These are phyloP conservation scores for Beauveria bassiana DNA, from an alignment of 2,329 filamentous ascomycete species.

Conservation along the genomic window DNA sequence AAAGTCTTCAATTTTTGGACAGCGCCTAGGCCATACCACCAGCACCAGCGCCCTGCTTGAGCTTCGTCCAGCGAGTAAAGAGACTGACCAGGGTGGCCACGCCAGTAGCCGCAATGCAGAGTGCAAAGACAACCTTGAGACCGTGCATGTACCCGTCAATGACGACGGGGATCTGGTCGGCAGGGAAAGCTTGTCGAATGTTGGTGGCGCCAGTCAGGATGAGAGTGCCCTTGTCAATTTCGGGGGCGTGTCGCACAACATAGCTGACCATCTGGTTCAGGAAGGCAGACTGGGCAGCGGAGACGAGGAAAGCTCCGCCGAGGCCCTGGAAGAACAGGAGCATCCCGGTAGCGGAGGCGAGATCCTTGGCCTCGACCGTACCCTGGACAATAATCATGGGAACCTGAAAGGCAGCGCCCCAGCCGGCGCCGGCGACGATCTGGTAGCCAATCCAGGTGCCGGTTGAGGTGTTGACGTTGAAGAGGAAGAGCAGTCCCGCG, in stretches of 20 bases:
- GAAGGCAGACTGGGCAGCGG: conserved; percentile 39
- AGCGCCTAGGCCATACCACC: conserved; percentile 23
- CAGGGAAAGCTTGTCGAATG: conserved; percentile 43
- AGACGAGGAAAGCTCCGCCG: conserved; percentile 42
- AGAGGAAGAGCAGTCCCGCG: conserved; percentile 34
- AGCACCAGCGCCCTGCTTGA: conserved; percentile 22
- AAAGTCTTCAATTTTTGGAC: no score
- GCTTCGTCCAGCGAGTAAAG: conserved; percentile 31
- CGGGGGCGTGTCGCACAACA: conserved; percentile 27
- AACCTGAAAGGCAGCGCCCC: conserved; percentile 38
- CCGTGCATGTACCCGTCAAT: conserved; percentile 55
- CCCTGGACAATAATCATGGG: conserved; percentile 44
- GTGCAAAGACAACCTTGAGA: conserved; percentile 55
- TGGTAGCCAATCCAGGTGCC: conserved; percentile 47
- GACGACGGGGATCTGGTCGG: conserved; percentile 42
- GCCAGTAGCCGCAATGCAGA: conserved; percentile 42
- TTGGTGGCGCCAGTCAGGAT: conserved; percentile 44
- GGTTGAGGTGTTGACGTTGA: conserved; percentile 29
- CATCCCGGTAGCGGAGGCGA: conserved; percentile 39
- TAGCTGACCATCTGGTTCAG: conserved; percentile 34
- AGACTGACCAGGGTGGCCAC: conserved; percentile 29
- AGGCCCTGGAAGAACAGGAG: conserved; percentile 43
- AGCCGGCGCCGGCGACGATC: conserved; percentile 40
- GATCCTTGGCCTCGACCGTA: conserved; percentile 31
- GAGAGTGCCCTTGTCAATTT: conserved; percentile 28